Percentiles rank a stretch among this genome's conserved stretches.
phyloP scores from a whole-genome alignment of 2,329 filamentous ascomycete genomes.

The Fragosphaeria purpurea region DNA sequence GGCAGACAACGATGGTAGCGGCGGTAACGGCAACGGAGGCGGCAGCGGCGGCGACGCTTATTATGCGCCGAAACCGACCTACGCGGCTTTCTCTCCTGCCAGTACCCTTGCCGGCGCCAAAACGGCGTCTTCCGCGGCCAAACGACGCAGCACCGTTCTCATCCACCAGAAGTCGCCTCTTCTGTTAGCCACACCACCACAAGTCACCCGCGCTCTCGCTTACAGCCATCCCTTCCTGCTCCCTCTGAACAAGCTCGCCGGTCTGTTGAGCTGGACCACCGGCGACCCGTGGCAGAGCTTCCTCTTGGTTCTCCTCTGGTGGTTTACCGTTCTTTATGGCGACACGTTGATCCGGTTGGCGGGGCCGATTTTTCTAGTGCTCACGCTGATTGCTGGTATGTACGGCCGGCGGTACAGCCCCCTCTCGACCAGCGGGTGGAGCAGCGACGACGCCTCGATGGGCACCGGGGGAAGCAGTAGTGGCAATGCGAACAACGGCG shows the following conservation, averaged over 20 bases:
- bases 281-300: constrained; percentile 97
- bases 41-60: constrained; percentile 19
- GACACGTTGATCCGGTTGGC: constrained; percentile 71
- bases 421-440: constrained; percentile 73
- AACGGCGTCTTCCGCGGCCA: constrained; percentile 46
- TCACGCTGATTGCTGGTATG: constrained; percentile 79
- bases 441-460: constrained; percentile 34
- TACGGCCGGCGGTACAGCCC: constrained; percentile 85
- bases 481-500: constrained; percentile 44
- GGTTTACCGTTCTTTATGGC: constrained; percentile 78
- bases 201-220: constrained; percentile 85
- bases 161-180: constrained; percentile 95
- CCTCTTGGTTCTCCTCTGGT: constrained; percentile 73
- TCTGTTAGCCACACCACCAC: constrained; percentile 83
- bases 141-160: constrained; percentile 80
- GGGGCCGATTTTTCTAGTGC: constrained; percentile 73
- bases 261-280: constrained; percentile 86
- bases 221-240: constrained; percentile 93
- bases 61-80: constrained; percentile 53
- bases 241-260: constrained; percentile 75
- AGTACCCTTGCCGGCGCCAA: constrained; percentile 57
- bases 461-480: constrained; percentile 12
- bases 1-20: constrained; percentile 16
- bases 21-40: neutral
- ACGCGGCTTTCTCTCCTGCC: constrained; percentile 81